These are phyloP conservation scores for Papiliotrema laurentii DNA, from an alignment of 1,284 basidiomycete genomes.

Conservation along the genomic window DNA sequence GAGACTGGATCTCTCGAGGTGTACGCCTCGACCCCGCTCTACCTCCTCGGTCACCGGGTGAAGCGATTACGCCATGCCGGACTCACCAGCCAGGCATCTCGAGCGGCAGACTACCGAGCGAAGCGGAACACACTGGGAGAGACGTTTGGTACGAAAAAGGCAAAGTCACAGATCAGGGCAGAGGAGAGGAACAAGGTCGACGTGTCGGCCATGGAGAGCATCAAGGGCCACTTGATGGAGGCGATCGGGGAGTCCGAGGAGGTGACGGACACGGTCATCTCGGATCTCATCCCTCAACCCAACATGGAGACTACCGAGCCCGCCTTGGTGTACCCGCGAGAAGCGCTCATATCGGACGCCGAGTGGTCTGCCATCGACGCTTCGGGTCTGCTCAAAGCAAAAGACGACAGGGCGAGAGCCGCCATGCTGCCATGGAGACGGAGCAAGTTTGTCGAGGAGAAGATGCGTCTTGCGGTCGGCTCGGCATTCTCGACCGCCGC, in stretches of 20 bases:
- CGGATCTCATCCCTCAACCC: conserved; percentile 64
- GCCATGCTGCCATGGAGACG: conserved; percentile 60
- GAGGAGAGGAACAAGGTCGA: conserved; percentile 83
- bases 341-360: conserved; percentile 66
- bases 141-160: conserved; percentile 89
- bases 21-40: conserved; percentile 62
- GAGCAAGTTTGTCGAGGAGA: conserved; percentile 60
- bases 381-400: conserved; percentile 55
- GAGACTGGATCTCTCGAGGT: conserved; percentile 63
- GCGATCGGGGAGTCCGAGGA: conserved; percentile 60
- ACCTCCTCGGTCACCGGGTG: conserved; percentile 70
- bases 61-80: conserved; percentile 63
- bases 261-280: conserved; percentile 50
- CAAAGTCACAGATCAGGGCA: conserved; percentile 74
- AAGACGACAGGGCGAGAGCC: conserved; percentile 54
- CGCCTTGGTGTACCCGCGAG: conserved; percentile 69
- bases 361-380: conserved; percentile 53
- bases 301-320: conserved; percentile 61
- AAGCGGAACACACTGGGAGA: conserved; percentile 76
- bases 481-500: background rate
- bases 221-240: conserved; percentile 70
- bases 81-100: conserved; percentile 40
- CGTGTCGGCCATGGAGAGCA: conserved; percentile 73
- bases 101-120: conserved; percentile 55
- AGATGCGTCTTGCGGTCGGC: conserved; percentile 18